Evolutionary conservation across 805 yeast species (phyloP).

Genomic region (Kluyveromyces lactis): DNA sequence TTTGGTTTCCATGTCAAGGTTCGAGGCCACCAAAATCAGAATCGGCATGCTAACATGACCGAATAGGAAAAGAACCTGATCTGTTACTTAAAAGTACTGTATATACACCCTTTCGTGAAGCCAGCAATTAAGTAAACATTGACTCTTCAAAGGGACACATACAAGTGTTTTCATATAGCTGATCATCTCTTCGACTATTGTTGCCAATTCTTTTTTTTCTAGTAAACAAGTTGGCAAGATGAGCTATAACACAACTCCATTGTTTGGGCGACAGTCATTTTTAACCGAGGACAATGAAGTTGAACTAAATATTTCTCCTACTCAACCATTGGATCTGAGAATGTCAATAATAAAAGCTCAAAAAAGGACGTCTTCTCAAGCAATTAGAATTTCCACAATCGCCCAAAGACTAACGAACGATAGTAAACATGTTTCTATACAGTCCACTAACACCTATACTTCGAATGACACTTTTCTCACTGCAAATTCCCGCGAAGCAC

Average conservation of each 20-base stretch:
- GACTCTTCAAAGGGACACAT: too few species aligned
- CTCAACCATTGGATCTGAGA: constrained; percentile 2
- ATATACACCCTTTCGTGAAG: too few species aligned
- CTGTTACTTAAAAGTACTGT: too few species aligned
- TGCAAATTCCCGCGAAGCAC: constrained; percentile 3
- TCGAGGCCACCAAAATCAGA: too few species aligned
- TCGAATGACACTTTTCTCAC: constrained; percentile 7
- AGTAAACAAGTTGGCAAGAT: too few species aligned
- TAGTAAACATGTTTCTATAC: constrained; percentile 2
- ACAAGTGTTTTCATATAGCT: too few species aligned
- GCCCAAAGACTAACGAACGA: neutral
- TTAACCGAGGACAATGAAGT: neutral
- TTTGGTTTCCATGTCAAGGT: neutral
- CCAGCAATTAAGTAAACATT: too few species aligned
- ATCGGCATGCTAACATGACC: too few species aligned
- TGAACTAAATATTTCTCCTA: constrained; percentile 1
- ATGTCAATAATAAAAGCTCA: constrained; percentile 3
- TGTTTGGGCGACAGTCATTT: constrained; percentile 1
- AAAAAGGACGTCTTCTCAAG: neutral
- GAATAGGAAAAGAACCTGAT: too few species aligned
- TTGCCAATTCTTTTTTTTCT: too few species aligned
- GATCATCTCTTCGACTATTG: too few species aligned
- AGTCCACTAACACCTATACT: constrained; percentile 4
- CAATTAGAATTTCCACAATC: neutral
- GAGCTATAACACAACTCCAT: constrained; percentile 3